These are phyloP conservation scores for Boletus pseudo-olivaceus DNA, from an alignment of 768 basidiomycete species.

Conservation along the genomic window DNA sequence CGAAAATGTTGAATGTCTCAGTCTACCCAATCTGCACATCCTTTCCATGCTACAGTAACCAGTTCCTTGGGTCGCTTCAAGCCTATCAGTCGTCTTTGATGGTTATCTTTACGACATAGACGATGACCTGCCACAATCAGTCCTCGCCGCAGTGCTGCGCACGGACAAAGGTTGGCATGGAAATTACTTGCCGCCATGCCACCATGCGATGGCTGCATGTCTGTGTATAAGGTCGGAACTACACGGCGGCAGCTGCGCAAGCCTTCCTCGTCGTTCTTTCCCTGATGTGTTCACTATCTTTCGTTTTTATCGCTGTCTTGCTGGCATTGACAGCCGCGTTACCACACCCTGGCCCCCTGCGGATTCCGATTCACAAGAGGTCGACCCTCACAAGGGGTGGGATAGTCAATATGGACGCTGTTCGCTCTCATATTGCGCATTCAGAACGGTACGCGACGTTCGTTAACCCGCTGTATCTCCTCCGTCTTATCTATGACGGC, in stretches of 20 bases:
- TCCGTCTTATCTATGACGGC: slow-evolving; percentile 2
- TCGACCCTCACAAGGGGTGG: slow-evolving; percentile 12
- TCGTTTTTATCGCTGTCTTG: slow-evolving; percentile 6
- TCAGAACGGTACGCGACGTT: slow-evolving; percentile 10
- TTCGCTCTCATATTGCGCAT: slow-evolving; percentile 14
- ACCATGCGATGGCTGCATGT: background rate
- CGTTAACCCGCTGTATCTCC: background rate
- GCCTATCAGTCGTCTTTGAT: too few species aligned
- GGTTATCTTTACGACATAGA: background rate
- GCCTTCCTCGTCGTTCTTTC: background rate
- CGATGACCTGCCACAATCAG: background rate
- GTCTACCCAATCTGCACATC: background rate
- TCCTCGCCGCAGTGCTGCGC: background rate
- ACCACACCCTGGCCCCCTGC: slow-evolving; percentile 9
- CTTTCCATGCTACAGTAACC: too few species aligned
- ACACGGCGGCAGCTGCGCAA: background rate
- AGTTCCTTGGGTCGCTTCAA: background rate
- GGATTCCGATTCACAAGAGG: slow-evolving; percentile 19
- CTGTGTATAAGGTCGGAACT: slow-evolving; percentile 5
- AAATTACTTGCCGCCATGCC: background rate
- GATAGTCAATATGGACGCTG: slow-evolving; percentile 12
- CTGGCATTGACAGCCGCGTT: slow-evolving; percentile 16
- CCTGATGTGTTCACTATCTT: slow-evolving; percentile 10
- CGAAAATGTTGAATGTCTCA: too few species aligned
- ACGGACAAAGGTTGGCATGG: background rate